Conservation (phyloP, 108 stramenopile genomes). For the Cyclotella kingstonii region DNA sequence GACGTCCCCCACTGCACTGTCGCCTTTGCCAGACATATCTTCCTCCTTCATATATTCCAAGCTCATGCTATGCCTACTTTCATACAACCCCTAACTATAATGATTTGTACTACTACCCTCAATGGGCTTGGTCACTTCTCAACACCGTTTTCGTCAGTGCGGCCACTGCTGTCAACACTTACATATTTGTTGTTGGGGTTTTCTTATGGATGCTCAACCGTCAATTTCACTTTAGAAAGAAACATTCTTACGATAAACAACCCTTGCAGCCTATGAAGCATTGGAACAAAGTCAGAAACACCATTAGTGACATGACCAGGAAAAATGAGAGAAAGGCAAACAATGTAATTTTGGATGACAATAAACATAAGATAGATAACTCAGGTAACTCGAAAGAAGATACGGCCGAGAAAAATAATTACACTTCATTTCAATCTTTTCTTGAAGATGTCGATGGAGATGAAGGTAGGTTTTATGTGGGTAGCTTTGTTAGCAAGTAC, state of each 20-base stretch:
- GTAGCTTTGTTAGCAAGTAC: neutral
- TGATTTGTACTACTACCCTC: constrained; percentile 16
- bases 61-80: constrained; percentile 25
- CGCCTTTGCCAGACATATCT: constrained; percentile 11
- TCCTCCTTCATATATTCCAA: constrained; percentile 9
- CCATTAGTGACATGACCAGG: constrained; percentile 1
- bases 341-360: neutral
- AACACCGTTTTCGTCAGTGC: constrained; percentile 18
- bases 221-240: constrained; percentile 22
- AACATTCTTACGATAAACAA: constrained; percentile 17
- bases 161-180: constrained; percentile 9
- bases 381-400: constrained; percentile 2
- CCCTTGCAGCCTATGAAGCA: constrained; percentile 12
- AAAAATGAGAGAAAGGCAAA: constrained; percentile 1
- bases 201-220: constrained; percentile 36
- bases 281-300: neutral
- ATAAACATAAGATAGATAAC: neutral
- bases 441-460: constrained; percentile 22
- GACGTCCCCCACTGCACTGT: constrained; percentile 9
- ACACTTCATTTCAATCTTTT: constrained; percentile 15
- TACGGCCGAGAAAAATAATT: neutral
- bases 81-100: constrained; percentile 9
- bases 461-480: constrained; percentile 1
- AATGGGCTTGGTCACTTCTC: constrained; percentile 16
- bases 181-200: neutral